A percentile compares a stretch with the other conserved stretches of the same genome.
These are phyloP conservation scores for Pyrus hybrid DNA, from an alignment of 331 rosid species.

Conservation along the genomic window DNA sequence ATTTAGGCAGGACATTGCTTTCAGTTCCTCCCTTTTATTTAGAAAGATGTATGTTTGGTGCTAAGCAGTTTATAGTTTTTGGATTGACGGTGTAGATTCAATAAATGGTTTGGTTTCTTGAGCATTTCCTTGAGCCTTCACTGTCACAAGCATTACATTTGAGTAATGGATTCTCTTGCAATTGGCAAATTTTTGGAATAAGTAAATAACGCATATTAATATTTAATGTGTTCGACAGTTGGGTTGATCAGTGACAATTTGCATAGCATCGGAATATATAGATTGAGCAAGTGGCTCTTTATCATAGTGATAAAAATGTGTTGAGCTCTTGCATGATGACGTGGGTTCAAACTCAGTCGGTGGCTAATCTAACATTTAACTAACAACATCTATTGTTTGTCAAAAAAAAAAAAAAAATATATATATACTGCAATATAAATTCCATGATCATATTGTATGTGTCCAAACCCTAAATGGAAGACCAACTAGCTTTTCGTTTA, in stretches of 20 bases:
- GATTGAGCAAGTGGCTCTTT: no score
- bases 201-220: neutral
- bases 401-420: no score
- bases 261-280: neutral
- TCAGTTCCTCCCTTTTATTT: neutral
- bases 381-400: no score
- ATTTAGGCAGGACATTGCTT: neutral
- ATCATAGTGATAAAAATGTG: fast-evolving
- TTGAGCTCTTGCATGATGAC: no score
- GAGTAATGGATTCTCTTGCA: neutral
- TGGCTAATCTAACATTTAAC: no score
- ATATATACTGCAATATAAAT: neutral
- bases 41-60: neutral
- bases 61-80: neutral
- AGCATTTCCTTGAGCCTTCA: neutral
- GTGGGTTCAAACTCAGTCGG: fast-evolving
- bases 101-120: neutral
- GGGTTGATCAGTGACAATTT: neutral
- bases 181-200: neutral
- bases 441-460: neutral
- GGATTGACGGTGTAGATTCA: neutral
- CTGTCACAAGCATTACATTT: neutral
- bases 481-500: no score
- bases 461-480: neutral
- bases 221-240: neutral